Base-by-base conservation (phyloP, 768 basidiomycete genomes). In the Suillus spraguei region DNA sequence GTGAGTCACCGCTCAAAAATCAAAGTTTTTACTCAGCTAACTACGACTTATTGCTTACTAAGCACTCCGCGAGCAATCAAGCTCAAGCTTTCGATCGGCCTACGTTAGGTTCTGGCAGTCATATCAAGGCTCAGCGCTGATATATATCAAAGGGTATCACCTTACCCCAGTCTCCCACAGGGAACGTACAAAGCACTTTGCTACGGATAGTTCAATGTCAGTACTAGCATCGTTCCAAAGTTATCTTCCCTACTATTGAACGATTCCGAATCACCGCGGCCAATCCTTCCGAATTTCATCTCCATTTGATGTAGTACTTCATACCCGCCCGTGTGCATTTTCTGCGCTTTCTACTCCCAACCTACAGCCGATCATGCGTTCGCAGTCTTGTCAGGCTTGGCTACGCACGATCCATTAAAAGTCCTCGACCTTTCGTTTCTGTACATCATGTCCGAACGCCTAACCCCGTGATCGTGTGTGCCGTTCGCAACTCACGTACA, bases 1-100 rank as follows among this genome's bases (percentile, higher is more conserved):
- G 22, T 20, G 41, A n/a, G 54, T 56, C 36, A 56, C 28, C 16
- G 8, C 38, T 11, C 56, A 28, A 41, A 41, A 58, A 28, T 53
- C 56, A 58, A 58, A 58, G 56, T 58, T 52, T 58, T 17, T 41
- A 38, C 17, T 58, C 39, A 39, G 55, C 54, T 38, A 38, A 56
- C 55, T 28, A 39, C 14, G 28, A 20, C 39, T 41, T 41, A 24
- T 39, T 24, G 56, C 56, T 58, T 28, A 58, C 39, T 58, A 41
- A 58, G 17, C 56, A 49, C 56, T 58, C 56, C 56, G 56, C 56
- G 56, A 58, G 56, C 56, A 58, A 41, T 58, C 56, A 58, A 58
- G 17, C 56, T 55, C 50, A 52, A 52, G 55, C 55, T 56, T 38
- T 22, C 16, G 55, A 28, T 20, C 28, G 50, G 9, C 28, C 28